Evolutionary conservation across 164 flowering plant species (phyloP), one percentile per base, ranked within the genome.

Genomic region (Dillenia suffruticosa): DNA sequence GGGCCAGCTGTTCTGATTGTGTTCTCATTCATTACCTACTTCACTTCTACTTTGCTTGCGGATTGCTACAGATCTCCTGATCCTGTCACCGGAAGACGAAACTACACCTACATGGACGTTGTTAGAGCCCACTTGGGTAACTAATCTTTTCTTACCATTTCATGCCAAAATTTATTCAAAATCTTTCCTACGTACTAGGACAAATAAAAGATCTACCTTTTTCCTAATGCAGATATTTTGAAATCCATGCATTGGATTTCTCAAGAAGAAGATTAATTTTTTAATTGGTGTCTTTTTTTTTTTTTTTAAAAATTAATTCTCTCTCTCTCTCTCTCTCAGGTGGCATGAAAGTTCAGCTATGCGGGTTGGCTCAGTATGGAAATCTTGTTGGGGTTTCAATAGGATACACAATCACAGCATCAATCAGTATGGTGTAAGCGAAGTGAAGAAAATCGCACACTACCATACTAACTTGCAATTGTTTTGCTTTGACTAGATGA

Each of bases 361-460:
- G 99, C 83, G 97, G 93, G 1, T 10, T 89, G 56, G 93, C 96
- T 64, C 97, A 94, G 56, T 91, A 91, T 63, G 80, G 66, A 1
- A 89, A 89, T 64, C 85, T 91, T 0, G 49, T 88, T 0, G 99
- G 97, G 9, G 67, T 83, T n/a, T 71, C 88, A 2, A 76, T 94
- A 56, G 99, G 99, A 51, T 94, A 94, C 82, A 94, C 97, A 22
- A 89, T 94, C 66, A 94, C 99, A 13, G 89, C 97, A 12, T 84
- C 97, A 3, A 91, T 94, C 43, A 94, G 99, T 64, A 88, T 94
- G 96, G 97, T 82, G 99, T 94, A 77, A 86, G 99, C 68, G 54
- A 19, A 32, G 7, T 32, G 7, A 32, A 4, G 40, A 5, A 32
- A 32, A 19, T 19, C 22, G 1, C 22, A 19, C 22, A 19, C 22